A percentile compares a stretch with the other conserved stretches of the same genome.
Conservation (phyloP, 352 stramenopile genomes). For the Globisporangium nagaii region DNA sequence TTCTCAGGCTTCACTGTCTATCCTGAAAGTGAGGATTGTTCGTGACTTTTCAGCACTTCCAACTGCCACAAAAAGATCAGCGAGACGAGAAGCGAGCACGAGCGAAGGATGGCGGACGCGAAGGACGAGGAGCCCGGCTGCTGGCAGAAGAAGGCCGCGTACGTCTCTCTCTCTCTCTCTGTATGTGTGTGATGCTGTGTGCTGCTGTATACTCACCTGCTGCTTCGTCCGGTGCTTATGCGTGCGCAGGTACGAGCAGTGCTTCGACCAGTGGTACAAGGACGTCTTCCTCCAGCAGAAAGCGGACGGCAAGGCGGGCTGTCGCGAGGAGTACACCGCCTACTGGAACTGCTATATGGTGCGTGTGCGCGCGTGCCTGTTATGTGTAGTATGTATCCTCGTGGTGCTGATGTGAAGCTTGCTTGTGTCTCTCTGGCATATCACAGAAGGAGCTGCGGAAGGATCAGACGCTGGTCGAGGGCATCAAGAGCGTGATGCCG, state of each 20-base stretch:
- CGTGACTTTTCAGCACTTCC: too few relatives aligned
- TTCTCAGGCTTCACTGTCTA: too few relatives aligned
- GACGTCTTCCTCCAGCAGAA: slow-evolving; percentile 82
- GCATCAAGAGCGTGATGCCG: slow-evolving; percentile 66
- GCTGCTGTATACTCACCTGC: too few relatives aligned
- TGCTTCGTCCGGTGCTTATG: too few relatives aligned
- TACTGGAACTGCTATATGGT: slow-evolving; percentile 76
- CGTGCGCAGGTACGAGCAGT: slow-evolving; percentile 75
- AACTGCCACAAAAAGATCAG: background rate
- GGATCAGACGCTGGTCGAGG: slow-evolving; percentile 47
- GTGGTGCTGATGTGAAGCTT: background rate
- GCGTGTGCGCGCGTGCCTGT: background rate
- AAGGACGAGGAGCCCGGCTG: slow-evolving; percentile 38
- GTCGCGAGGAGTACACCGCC: slow-evolving; percentile 73
- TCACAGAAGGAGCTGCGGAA: slow-evolving; percentile 57
- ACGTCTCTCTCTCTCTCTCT: slow-evolving; percentile 7
- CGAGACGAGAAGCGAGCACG: background rate
- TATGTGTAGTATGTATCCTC: background rate
- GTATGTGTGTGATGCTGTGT: background rate
- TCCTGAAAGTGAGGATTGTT: too few relatives aligned
- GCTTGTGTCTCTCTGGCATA: background rate
- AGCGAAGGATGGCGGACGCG: slow-evolving; percentile 5
- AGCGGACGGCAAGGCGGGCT: slow-evolving; percentile 61
- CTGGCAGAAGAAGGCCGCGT: slow-evolving; percentile 69
- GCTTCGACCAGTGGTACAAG: slow-evolving; percentile 87